Evolutionary conservation across 2,329 filamentous ascomycete genomes (phyloP), one percentile per base, ranked within the genome.

Genomic region (Botrytis cinerea): DNA sequence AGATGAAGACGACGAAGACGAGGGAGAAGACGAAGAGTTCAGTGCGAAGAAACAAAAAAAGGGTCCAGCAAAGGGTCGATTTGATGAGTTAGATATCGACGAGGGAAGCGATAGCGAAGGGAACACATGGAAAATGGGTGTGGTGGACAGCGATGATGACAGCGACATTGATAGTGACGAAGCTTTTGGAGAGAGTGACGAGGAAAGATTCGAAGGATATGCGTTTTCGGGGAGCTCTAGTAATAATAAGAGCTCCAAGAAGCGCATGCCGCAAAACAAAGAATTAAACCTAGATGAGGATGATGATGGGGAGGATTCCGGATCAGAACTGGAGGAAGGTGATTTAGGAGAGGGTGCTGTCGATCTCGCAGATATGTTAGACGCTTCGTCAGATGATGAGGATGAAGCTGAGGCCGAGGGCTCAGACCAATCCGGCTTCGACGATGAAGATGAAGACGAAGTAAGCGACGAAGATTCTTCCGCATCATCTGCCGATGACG

Each of bases 311-410:
- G 83, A 80, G 14, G 81, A 81, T 48, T 82, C 81, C 4, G 81
- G 82, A 54, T 82, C 81, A 22, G 86, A 87, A 61, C 85, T 89
- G 25, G 92, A 95, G 73, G 90, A 91, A 76, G 85, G 97, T 69
- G 94, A 95, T 40, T n/a, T 88, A 12, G 84, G 84, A 32, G 83
- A 83, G 18, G 86, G 87, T 57, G 76, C 77, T 25, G 73, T 78
- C 70, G 77, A 78, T 74, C 75, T 78, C 71, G 77, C 75, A 61
- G 73, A 75, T 20, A 76, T 76, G 76, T 62, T 77, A 14, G 75
- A 77, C 59, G 73, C 73, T 35, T 75, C 75, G n/a, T 96, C 93
- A 78, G 95, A 97, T 79, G 91, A 96, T 79, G 94, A 97, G 80
- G 88, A 87, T 75, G 72, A 70, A 32, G 54, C 22, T 16, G 59